phyloP scores from a whole-genome alignment of 257 asterid species.

The Solanum paucissectum region DNA sequence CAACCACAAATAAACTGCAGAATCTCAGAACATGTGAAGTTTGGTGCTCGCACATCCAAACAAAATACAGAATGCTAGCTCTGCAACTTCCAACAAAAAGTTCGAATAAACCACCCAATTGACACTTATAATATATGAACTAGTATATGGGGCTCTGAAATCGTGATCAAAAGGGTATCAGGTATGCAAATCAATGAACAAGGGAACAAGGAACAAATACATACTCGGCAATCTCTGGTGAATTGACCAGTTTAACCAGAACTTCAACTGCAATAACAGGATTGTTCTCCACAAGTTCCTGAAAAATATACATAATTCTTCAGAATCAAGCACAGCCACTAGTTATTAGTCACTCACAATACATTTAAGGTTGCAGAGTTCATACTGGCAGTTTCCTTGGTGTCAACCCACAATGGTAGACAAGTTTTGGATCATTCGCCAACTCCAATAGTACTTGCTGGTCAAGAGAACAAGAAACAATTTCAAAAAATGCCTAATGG shows the following conservation, averaged over 20 bases:
- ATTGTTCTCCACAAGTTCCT: constrained; percentile 97
- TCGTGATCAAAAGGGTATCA: background rate
- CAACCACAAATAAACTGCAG: constrained; percentile 7
- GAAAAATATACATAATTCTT: constrained; percentile 5
- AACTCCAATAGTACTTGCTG: constrained; percentile 83
- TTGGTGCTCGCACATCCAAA: background rate
- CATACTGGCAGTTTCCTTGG: constrained; percentile 94
- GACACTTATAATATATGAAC: background rate
- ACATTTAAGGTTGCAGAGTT: constrained; percentile 1
- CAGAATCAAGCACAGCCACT: background rate
- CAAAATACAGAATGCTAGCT: background rate
- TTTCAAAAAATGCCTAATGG: background rate
- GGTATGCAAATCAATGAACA: constrained; percentile 2
- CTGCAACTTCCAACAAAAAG: background rate
- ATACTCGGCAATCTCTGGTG: constrained; percentile 94
- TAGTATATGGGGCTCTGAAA: background rate
- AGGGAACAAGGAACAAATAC: constrained; percentile 10
- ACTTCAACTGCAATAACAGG: constrained; percentile 96
- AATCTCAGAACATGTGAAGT: background rate
- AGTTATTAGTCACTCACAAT: constrained; percentile 3
- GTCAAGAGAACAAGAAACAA: background rate
- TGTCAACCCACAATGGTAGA: constrained; percentile 94
- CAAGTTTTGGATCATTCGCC: constrained; percentile 83
- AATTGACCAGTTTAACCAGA: constrained; percentile 75
- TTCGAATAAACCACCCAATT: background rate